Evolutionary conservation across 2,329 filamentous ascomycete species (phyloP).

Genomic region (Parastagonospora avenae): DNA sequence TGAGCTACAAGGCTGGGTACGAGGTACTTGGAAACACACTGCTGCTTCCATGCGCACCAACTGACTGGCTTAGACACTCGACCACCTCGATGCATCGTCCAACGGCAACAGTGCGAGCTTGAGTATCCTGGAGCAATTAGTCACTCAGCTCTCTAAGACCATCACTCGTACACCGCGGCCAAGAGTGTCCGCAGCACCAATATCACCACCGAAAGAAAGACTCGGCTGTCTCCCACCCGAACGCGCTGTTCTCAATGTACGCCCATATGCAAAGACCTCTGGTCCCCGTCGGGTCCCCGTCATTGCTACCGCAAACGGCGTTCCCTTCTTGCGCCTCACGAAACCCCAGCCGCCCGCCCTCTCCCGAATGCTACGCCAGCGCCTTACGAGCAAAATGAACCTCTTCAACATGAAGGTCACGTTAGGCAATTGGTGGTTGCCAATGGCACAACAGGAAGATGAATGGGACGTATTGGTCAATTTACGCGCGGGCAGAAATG

Average conservation of each 20-base stretch:
- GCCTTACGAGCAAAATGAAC: conserved; percentile 52
- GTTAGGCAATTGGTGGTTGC: conserved; percentile 50
- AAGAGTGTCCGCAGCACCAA: conserved; percentile 3
- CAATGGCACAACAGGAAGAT: conserved; percentile 53
- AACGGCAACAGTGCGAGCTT: conserved; percentile 35
- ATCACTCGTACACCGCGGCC: conserved; percentile 26
- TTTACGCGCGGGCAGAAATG: neutral
- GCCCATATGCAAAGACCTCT: conserved; percentile 56
- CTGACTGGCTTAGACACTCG: conserved; percentile 43
- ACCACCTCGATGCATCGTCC: conserved; percentile 51
- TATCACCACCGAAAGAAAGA: conserved; percentile 21
- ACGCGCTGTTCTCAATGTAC: conserved; percentile 55
- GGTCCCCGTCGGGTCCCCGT: conserved; percentile 64
- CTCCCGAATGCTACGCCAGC: conserved; percentile 62
- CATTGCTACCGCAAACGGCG: conserved; percentile 59
- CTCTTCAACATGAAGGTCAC: conserved; percentile 48
- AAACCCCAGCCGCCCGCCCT: conserved; percentile 69
- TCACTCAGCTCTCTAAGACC: conserved; percentile 49
- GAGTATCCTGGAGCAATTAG: conserved; percentile 28
- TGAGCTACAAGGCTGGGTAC: conserved; percentile 71
- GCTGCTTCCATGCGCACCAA: neutral
- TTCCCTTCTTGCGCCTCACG: conserved; percentile 69
- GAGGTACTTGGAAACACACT: conserved; percentile 50
- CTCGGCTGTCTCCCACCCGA: conserved; percentile 44
- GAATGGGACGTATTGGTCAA: conserved; percentile 53